Base-by-base conservation (phyloP, 768 basidiomycete species). In the Chalciporus sphaerocephalus region DNA sequence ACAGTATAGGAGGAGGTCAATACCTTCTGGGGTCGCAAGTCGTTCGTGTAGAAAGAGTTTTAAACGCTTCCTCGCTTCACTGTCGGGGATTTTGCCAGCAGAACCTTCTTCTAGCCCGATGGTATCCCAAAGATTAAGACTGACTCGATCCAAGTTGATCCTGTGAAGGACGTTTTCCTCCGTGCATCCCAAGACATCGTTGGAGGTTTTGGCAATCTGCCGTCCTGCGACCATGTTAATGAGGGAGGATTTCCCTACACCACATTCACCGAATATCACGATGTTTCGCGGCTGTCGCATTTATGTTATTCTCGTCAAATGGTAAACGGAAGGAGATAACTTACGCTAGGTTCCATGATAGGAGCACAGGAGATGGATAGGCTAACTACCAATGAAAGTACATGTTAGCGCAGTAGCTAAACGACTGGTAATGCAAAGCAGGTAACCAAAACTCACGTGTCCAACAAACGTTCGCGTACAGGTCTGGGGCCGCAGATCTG, bases 201-300 rank as follows among this genome's bases (percentile, higher is more conserved):
- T 65, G 13, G 65, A 66, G 15, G 57, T 57, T 1, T 36, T 42
- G 7, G 69, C 70, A 8, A 51, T 37, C 0, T 57, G 41, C 2
- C 36, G 16, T 21, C 61, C 64, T 6, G 50, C 45, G 34, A 73
- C 41, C 54, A 65, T 53, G 44, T 73, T 74, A 46, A 73, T 58
- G 43, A 70, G 52, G 13, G 68, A 70, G 21, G 71, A 73, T 54
- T 74, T 73, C 16, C 67, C 66, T 40, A 68, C 59, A 38, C 59
- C 55, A 33, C 57, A 54, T 51, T 61, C 56, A 44, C 59, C 56
- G 25, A 73, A 70, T 3, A 74, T 18, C 23, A 74, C 59, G 13
- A 72, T 39, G 41, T 70, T 74, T 27, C 53, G 58, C 20, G 40
- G 18, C 42, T 57, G 45, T 23, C 12, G 16, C 40, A 23, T 6